Evolutionary conservation across 441 rosid species (phyloP), one percentile per base, ranked within the genome.

Genomic region (Pelargonium cotyledonis): DNA sequence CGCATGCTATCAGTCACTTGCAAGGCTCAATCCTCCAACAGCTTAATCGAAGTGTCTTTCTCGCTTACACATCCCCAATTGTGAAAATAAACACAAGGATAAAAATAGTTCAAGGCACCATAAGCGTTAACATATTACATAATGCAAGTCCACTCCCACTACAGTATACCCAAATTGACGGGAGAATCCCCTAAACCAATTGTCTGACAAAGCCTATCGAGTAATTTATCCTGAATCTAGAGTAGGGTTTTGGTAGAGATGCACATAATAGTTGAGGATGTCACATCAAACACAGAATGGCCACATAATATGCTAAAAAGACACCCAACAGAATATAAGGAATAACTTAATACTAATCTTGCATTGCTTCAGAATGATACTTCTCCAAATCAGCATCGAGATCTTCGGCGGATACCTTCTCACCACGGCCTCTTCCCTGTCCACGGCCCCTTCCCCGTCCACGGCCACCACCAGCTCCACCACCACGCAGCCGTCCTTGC

Each of bases 321-420:
- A 69, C 73, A 71, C 69, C 77, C 66, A 71, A 65, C 35, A 60
- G 68, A 72, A 72, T 71, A 74, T 11, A 65, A 57, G 60, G 68
- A 67, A 62, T 53, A 68, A 69, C 69, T 75, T 91, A 77, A 40
- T 89, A 76, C 82, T 91, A 60, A 31, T 81, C 81, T 81, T 91
- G 82, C 99, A 91, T 89, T 31, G 90, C 81, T 76, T 79, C 88
- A 0, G 92, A 61, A 69, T 86, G 91, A 76, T 94, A 87, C 80
- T 88, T 88, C 76, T 83, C 96, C 79, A 91, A 80, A 80, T 94
- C 99, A 15, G 99, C 96, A 61, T 95, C 97, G 66, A 91, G 99
- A 80, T 88, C 97, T 68, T 91, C 97, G 0, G 92, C 96, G 65
- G 99, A 88, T 29, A 88, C 69, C 78, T 89, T 91, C 70, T 87